Conservation (phyloP, 345 rosid species). For the Aquilaria sinensis region DNA sequence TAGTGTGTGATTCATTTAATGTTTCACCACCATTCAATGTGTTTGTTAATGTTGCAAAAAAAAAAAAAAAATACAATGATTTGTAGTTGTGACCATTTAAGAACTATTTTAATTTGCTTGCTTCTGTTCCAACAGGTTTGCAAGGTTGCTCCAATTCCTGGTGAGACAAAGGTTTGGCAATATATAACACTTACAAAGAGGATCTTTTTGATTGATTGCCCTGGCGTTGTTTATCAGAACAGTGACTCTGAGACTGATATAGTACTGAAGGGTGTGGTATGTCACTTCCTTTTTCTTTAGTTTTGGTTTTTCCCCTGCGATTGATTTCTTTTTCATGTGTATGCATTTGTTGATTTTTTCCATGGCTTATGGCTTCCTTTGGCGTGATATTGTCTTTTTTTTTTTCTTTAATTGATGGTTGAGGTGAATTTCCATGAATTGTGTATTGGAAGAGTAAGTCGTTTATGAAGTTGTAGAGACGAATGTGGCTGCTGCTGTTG, state of each 20-base stretch:
- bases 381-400: too few relatives aligned
- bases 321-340: background rate
- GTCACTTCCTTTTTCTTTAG: constrained; percentile 14
- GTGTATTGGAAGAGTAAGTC: too few relatives aligned
- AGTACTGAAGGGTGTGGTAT: constrained; percentile 94
- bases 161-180: constrained; percentile 99
- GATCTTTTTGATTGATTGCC: constrained; percentile 92
- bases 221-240: constrained; percentile 90
- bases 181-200: constrained; percentile 91
- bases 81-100: background rate
- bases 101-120: background rate
- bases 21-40: background rate
- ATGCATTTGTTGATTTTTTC: too few relatives aligned
- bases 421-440: too few relatives aligned
- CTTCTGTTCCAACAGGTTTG: constrained; percentile 50
- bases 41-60: background rate
- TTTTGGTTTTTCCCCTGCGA: background rate
- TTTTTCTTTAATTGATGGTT: too few relatives aligned
- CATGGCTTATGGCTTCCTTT: too few relatives aligned
- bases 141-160: constrained; percentile 99
- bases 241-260: constrained; percentile 87
- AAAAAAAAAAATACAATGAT: background rate
- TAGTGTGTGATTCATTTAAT: background rate
- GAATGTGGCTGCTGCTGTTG: too few relatives aligned
- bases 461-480: too few relatives aligned